Evolutionary conservation across 805 yeast genomes (phyloP).

Genomic region (Hanseniaspora mollemarum): DNA sequence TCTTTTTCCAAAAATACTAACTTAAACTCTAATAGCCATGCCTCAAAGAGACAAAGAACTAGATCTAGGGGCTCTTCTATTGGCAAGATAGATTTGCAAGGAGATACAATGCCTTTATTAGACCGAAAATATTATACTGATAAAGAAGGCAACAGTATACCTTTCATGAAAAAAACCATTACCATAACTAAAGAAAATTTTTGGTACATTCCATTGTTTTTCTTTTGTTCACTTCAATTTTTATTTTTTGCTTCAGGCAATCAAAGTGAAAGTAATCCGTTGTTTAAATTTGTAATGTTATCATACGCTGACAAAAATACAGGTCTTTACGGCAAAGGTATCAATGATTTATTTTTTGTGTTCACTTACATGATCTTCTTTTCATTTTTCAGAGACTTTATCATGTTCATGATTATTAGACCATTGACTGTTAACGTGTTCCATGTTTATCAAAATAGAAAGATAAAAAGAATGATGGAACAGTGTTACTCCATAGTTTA

Average conservation of each 20-base stretch:
- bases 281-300: slow-evolving; percentile 51
- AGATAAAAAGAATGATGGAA: slow-evolving; percentile 76
- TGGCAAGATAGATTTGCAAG: slow-evolving; percentile 12
- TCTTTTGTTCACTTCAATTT: slow-evolving; percentile 19
- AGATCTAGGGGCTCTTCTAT: slow-evolving; percentile 15
- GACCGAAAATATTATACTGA: slow-evolving; percentile 2
- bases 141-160: not conserved
- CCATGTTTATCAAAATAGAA: slow-evolving; percentile 33
- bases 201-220: slow-evolving; percentile 7
- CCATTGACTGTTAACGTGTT: slow-evolving; percentile 58
- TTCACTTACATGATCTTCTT: slow-evolving; percentile 72
- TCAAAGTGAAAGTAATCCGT: slow-evolving; percentile 45
- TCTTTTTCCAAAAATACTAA: slow-evolving; percentile 12
- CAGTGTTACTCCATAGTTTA: slow-evolving; percentile 79
- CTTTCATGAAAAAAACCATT: slow-evolving; percentile 14
- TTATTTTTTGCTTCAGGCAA: slow-evolving; percentile 36
- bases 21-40: not conserved
- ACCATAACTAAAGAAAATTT: slow-evolving; percentile 13
- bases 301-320: slow-evolving; percentile 55
- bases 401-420: slow-evolving; percentile 67
- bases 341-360: slow-evolving; percentile 68
- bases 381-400: slow-evolving; percentile 81
- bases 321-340: slow-evolving; percentile 74
- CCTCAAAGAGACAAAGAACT: not conserved
- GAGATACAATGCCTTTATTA: slow-evolving; percentile 14